These are phyloP conservation scores for Dissoconium aciculare DNA, from an alignment of 2,329 filamentous ascomycete genomes.

Conservation along the genomic window DNA sequence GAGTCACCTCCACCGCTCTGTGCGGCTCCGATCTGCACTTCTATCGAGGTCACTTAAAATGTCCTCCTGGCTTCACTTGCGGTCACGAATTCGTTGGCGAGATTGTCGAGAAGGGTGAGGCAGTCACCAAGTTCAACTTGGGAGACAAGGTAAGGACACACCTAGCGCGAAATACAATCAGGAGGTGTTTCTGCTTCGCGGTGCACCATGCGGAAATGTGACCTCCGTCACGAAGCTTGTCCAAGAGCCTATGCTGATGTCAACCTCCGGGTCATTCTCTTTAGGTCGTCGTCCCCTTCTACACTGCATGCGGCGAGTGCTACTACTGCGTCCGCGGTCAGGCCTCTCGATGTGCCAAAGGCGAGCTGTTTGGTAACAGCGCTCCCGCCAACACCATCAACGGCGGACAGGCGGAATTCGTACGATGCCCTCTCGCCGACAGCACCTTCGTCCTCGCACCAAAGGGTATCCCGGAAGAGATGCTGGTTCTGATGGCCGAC, in stretches of 20 bases:
- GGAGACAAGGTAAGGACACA: slow-evolving; percentile 44
- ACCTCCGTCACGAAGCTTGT: no score
- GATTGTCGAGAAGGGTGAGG: slow-evolving; percentile 51
- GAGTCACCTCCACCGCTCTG: slow-evolving; percentile 66
- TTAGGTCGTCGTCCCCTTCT: slow-evolving; percentile 70
- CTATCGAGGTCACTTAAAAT: slow-evolving; percentile 66
- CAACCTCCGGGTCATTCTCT: no score
- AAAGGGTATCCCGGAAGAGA: slow-evolving; percentile 53
- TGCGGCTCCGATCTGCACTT: slow-evolving; percentile 84
- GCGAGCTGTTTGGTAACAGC: slow-evolving; percentile 46
- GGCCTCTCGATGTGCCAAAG: slow-evolving; percentile 61
- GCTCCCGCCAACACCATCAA: slow-evolving; percentile 22
- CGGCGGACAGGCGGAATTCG: slow-evolving; percentile 25
- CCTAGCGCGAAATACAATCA: no score
- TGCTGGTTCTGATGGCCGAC: slow-evolving; percentile 76
- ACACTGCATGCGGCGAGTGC: slow-evolving; percentile 59
- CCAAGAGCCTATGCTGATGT: no score
- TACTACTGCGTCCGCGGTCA: slow-evolving; percentile 71
- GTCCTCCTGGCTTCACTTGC: slow-evolving; percentile 46
- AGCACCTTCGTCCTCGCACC: slow-evolving; percentile 65
- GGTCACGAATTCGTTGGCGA: slow-evolving; percentile 78
- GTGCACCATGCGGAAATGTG: no score
- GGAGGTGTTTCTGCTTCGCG: no score
- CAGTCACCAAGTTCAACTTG: slow-evolving; percentile 51
- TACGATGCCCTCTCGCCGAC: slow-evolving; percentile 68